Percentiles rank a stretch among this genome's conserved stretches.
Conservation (phyloP, 495 filamentous ascomycete genomes). For the Rhypophila decipiens region DNA sequence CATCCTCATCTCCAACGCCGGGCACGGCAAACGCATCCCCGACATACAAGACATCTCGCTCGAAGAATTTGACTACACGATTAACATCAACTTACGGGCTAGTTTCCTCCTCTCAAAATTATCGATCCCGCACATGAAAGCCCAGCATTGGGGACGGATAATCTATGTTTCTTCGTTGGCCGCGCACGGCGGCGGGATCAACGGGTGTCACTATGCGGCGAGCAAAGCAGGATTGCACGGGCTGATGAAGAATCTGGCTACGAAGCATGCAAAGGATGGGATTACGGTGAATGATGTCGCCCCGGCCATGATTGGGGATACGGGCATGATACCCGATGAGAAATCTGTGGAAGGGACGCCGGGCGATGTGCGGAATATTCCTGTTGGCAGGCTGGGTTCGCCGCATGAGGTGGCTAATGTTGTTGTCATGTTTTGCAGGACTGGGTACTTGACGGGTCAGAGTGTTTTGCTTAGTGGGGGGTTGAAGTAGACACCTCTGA, state of each 20-base stretch:
- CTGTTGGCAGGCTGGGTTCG: conserved; percentile 55
- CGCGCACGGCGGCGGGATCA: conserved; percentile 58
- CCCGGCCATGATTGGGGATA: conserved; percentile 68
- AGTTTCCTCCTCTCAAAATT: conserved; percentile 62
- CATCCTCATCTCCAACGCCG: conserved; percentile 52
- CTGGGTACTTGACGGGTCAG: conserved; percentile 64
- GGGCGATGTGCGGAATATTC: conserved; percentile 47
- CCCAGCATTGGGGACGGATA: conserved; percentile 58
- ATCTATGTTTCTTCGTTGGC: conserved; percentile 65
- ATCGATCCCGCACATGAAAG: conserved; percentile 58
- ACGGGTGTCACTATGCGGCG: conserved; percentile 64
- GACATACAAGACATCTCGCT: conserved; percentile 31
- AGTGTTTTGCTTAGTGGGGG: conserved; percentile 54
- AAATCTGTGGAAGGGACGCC: conserved; percentile 42
- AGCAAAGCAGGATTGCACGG: conserved; percentile 57
- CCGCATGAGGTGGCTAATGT: conserved; percentile 63
- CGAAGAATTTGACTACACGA: conserved; percentile 62
- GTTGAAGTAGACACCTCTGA: no score
- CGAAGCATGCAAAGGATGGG: conserved; percentile 53
- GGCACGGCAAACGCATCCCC: conserved; percentile 26
- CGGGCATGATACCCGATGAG: conserved; percentile 57
- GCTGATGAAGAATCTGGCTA: conserved; percentile 60
- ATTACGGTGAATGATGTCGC: conserved; percentile 74
- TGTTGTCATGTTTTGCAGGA: conserved; percentile 60
- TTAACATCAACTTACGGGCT: conserved; percentile 59